Evolutionary conservation across 2,329 filamentous ascomycete species (phyloP).

Genomic region (Onygenales sp.): DNA sequence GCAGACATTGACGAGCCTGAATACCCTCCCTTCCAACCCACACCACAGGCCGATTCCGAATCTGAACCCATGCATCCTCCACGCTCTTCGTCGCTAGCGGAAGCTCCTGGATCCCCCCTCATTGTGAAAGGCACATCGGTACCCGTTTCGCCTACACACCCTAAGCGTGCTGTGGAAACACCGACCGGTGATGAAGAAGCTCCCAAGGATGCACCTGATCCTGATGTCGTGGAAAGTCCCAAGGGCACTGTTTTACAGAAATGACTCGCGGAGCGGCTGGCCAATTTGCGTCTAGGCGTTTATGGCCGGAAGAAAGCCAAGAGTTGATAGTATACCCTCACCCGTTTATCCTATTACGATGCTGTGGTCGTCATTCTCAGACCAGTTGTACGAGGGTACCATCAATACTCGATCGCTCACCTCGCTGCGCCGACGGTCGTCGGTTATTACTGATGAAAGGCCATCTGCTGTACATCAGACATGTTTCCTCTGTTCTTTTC

Average conservation of each 20-base stretch:
- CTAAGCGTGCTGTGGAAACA: not conserved
- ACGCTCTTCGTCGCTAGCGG: conserved; percentile 29
- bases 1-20: conserved; percentile 10
- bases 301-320: too few relatives aligned
- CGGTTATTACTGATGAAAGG: too few relatives aligned
- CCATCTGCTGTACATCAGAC: not conserved
- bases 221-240: not conserved
- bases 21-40: conserved; percentile 23
- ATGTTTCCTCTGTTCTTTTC: not conserved
- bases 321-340: too few relatives aligned
- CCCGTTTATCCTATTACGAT: too few relatives aligned
- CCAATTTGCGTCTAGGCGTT: not conserved
- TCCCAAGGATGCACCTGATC: not conserved
- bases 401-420: too few relatives aligned
- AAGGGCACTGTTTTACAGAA: not conserved
- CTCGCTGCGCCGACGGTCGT: too few relatives aligned
- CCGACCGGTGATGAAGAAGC: not conserved
- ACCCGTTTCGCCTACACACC: not conserved
- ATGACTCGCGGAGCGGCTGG: not conserved
- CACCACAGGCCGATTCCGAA: conserved; percentile 22
- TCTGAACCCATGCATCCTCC: conserved; percentile 18
- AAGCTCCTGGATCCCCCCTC: not conserved
- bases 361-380: too few relatives aligned
- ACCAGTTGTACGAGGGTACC: too few relatives aligned
- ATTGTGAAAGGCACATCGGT: not conserved